Evolutionary conservation across 1,139 yeast species (phyloP).

Genomic region (Kodamaea sp.): DNA sequence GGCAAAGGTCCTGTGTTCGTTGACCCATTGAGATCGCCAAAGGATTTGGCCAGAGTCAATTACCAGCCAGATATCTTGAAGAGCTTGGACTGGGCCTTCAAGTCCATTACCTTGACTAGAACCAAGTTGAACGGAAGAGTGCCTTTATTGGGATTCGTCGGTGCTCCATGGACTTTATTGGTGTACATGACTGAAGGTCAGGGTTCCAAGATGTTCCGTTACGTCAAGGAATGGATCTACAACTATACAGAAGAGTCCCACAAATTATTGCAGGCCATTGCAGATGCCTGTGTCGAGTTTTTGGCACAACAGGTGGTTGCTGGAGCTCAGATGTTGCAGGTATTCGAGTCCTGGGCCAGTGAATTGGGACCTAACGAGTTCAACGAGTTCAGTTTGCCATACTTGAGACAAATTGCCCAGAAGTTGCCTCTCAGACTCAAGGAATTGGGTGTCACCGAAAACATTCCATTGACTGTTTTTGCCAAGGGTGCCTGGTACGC

Average conservation of each 20-base stretch:
- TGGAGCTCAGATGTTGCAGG: slow-evolving; percentile 96
- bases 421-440: slow-evolving; percentile 67
- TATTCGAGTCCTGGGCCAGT: slow-evolving; percentile 98
- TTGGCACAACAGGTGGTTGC: slow-evolving; percentile 94
- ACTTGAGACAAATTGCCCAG: slow-evolving; percentile 71
- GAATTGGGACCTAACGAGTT: slow-evolving; percentile 91
- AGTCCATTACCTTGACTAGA: slow-evolving; percentile 86
- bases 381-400: slow-evolving; percentile 84
- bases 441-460: slow-evolving; percentile 69
- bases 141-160: slow-evolving; percentile 92
- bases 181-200: slow-evolving; percentile 99
- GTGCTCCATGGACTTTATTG: slow-evolving; percentile 97
- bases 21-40: slow-evolving; percentile 76
- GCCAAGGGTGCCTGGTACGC: slow-evolving; percentile 99
- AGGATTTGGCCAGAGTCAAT: slow-evolving; percentile 61
- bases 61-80: slow-evolving; percentile 68
- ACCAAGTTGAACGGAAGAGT: slow-evolving; percentile 83
- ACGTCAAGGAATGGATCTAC: slow-evolving; percentile 90
- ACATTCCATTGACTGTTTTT: slow-evolving; percentile 84
- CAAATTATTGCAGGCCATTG: slow-evolving; percentile 69
- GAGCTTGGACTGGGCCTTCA: slow-evolving; percentile 92
- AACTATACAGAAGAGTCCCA: slow-evolving; percentile 74
- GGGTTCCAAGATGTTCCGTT: slow-evolving; percentile 88
- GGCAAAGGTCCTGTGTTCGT: slow-evolving; percentile 95
- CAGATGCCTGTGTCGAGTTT: slow-evolving; percentile 90